Percentiles rank a stretch among this genome's conserved stretches.
phyloP scores from a whole-genome alignment of 495 filamentous ascomycete species.

The Pseudotulostoma volvatum region DNA sequence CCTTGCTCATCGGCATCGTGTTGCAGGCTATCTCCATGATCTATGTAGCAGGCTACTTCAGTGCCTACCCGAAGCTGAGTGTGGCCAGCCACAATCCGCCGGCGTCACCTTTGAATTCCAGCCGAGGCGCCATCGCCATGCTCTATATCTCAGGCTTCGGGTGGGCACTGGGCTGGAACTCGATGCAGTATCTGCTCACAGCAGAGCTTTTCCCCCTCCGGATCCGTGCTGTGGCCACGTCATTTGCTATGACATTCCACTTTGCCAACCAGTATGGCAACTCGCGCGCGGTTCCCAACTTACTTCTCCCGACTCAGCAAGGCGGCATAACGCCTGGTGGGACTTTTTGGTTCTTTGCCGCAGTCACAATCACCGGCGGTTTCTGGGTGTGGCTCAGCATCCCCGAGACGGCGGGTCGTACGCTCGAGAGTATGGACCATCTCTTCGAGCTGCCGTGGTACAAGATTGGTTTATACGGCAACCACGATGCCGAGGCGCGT shows the following conservation, averaged over 20 bases:
- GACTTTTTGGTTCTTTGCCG: constrained; percentile 57
- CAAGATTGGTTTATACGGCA: constrained; percentile 44
- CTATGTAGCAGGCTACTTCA: constrained; percentile 52
- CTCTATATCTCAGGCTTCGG: constrained; percentile 50
- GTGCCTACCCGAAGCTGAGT: constrained; percentile 33
- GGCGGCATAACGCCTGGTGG: constrained; percentile 30
- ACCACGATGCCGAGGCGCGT: constrained; percentile 34
- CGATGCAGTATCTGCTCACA: constrained; percentile 59
- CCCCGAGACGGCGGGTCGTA: constrained; percentile 27
- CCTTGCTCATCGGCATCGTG: constrained; percentile 45
- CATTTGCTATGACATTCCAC: constrained; percentile 38
- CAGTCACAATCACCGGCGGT: constrained; percentile 40
- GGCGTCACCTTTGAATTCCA: constrained; percentile 17
- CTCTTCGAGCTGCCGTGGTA: constrained; percentile 54
- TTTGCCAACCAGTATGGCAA: constrained; percentile 63
- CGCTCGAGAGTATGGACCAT: constrained; percentile 42
- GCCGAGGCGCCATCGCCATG: constrained; percentile 44
- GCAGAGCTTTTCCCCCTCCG: constrained; percentile 57
- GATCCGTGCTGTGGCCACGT: constrained; percentile 28
- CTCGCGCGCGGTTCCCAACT: constrained; percentile 36
- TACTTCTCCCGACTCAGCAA: constrained; percentile 30
- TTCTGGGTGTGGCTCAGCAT: constrained; percentile 41
- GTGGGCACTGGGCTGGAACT: constrained; percentile 63
- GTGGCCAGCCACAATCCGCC: constrained; percentile 14
- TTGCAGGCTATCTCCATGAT: constrained; percentile 48